Conservation (phyloP, 768 basidiomycete species). For the Suillus clintonianus region DNA sequence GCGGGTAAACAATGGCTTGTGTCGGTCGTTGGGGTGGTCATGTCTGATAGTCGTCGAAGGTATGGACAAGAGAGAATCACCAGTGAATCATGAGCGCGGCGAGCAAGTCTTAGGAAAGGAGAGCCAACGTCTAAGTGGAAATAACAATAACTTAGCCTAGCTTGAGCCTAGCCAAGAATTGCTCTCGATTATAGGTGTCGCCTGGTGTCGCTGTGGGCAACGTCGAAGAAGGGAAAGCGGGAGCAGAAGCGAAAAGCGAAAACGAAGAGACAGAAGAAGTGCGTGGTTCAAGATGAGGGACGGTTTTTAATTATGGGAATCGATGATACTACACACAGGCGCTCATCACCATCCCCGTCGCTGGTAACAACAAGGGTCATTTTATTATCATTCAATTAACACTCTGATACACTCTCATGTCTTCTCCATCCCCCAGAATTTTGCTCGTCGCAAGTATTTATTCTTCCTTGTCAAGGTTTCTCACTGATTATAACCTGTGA, state of each 20-base stretch:
- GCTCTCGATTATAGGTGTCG: not conserved
- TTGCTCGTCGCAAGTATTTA: slow-evolving; percentile 44
- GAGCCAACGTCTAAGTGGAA: not conserved
- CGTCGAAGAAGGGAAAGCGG: not conserved
- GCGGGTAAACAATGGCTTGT: slow-evolving; percentile 30
- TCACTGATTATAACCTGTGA: not conserved
- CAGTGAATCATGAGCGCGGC: not conserved
- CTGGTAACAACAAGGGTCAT: slow-evolving; percentile 10
- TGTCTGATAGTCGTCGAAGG: slow-evolving; percentile 12
- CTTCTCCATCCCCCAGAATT: slow-evolving; percentile 31
- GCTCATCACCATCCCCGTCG: slow-evolving; percentile 4
- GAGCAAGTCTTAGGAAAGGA: not conserved
- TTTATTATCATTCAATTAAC: not conserved
- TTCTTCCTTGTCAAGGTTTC: not conserved
- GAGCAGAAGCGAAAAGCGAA: slow-evolving; percentile 10
- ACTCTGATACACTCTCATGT: slow-evolving; percentile 17
- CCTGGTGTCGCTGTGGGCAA: slow-evolving; percentile 3
- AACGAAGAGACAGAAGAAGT: slow-evolving; percentile 3
- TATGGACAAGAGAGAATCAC: not conserved
- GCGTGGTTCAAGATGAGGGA: slow-evolving; percentile 9
- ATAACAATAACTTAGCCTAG: slow-evolving; percentile 7
- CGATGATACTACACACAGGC: slow-evolving; percentile 6
- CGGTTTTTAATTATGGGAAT: slow-evolving; percentile 23
- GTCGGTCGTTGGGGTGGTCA: slow-evolving; percentile 17
- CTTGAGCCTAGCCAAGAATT: slow-evolving; percentile 3